Evolutionary conservation across 1,284 basidiomycete genomes (phyloP).

Genomic region (Megacollybia platyphylla): DNA sequence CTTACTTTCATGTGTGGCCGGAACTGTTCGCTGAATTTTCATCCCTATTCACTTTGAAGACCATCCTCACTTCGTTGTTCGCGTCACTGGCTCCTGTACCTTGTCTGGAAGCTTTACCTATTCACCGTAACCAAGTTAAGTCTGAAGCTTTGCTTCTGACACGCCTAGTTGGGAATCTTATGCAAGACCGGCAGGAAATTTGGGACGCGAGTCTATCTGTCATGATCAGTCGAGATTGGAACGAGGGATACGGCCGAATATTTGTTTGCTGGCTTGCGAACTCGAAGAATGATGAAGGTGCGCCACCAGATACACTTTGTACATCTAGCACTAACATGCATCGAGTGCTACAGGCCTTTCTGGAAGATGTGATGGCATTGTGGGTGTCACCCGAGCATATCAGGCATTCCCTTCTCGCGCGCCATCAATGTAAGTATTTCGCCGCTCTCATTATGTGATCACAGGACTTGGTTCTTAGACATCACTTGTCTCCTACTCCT

Average conservation of each 20-base stretch:
- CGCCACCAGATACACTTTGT: neutral
- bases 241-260: constrained; percentile 41
- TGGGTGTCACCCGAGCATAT: constrained; percentile 62
- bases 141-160: constrained; percentile 35
- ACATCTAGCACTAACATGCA: constrained; percentile 4
- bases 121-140: constrained; percentile 31
- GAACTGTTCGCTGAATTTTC: constrained; percentile 33
- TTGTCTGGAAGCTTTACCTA: constrained; percentile 17
- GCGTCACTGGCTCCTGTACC: constrained; percentile 23
- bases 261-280: constrained; percentile 55
- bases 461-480: constrained; percentile 26
- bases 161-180: constrained; percentile 34
- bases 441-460: neutral
- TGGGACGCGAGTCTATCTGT: constrained; percentile 40
- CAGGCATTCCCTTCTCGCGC: constrained; percentile 57
- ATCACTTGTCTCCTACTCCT: constrained; percentile 62
- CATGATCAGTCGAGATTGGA: constrained; percentile 44
- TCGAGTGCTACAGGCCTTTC: constrained; percentile 34
- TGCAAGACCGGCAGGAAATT: constrained; percentile 29
- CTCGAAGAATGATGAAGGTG: constrained; percentile 21
- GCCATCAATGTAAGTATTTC: constrained; percentile 42
- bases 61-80: constrained; percentile 47
- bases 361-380: constrained; percentile 34
- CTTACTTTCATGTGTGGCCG: constrained; percentile 41
- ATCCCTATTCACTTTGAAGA: constrained; percentile 39